Conservation (phyloP, 2,329 filamentous ascomycete genomes). For the Parastagonospora nodorum region DNA sequence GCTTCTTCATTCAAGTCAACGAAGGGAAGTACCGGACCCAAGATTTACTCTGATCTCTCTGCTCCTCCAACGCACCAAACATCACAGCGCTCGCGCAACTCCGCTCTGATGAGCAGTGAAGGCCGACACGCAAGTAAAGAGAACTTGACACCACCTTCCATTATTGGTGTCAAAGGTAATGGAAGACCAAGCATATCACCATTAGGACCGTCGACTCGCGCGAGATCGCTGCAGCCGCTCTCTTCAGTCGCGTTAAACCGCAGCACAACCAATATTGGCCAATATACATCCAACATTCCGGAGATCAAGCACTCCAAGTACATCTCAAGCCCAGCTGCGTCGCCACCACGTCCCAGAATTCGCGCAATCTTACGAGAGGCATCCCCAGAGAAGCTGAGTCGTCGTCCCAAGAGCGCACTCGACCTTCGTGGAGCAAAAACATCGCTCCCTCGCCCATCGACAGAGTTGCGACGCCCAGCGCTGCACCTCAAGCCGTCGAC, state of each 20-base stretch:
- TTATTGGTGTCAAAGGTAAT: neutral
- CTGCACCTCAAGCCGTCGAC: constrained; percentile 10
- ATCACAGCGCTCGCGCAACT: constrained; percentile 7
- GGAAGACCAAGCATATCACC: constrained; percentile 3
- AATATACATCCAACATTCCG: constrained; percentile 16
- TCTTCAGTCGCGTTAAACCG: constrained; percentile 12
- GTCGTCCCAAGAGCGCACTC: constrained; percentile 39
- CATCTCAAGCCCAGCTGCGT: constrained; percentile 2
- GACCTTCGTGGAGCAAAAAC: constrained; percentile 28
- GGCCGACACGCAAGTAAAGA: constrained; percentile 24
- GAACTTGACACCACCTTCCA: constrained; percentile 22
- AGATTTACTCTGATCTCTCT: constrained; percentile 28
- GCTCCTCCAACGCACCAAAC: constrained; percentile 10
- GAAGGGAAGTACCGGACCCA: constrained; percentile 15
- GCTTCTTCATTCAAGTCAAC: constrained; percentile 14
- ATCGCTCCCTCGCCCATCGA: constrained; percentile 2
- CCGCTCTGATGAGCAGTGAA: constrained; percentile 8
- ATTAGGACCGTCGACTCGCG: constrained; percentile 4
- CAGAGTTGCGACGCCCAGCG: constrained; percentile 8
- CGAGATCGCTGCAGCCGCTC: constrained; percentile 26
- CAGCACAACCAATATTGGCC: constrained; percentile 14
- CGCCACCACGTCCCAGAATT: constrained; percentile 17
- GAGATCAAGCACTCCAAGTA: constrained; percentile 2
- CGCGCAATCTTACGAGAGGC: constrained; percentile 20
- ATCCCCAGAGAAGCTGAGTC: constrained; percentile 25